Conservation (phyloP, 2,329 filamentous ascomycete genomes). For the Trichophyton benhamiae region DNA sequence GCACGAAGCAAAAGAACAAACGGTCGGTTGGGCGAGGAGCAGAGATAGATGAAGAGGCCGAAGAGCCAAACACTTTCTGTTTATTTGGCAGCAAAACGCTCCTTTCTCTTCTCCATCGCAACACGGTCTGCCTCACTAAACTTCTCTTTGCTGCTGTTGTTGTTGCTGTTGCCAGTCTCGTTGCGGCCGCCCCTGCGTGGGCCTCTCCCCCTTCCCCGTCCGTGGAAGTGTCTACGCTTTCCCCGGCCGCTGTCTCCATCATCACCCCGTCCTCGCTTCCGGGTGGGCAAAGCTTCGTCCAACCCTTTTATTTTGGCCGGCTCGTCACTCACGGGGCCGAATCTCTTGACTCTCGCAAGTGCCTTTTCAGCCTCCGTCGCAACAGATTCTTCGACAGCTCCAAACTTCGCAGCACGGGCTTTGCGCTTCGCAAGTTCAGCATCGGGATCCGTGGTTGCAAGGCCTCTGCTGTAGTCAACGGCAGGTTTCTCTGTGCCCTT, state of each 20-base stretch:
- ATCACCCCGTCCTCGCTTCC: constrained; percentile 31
- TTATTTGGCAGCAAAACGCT: constrained; percentile 27
- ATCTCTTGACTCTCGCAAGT: constrained; percentile 36
- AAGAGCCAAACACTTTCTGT: background rate
- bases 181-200: constrained; percentile 9
- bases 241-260: constrained; percentile 27
- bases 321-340: constrained; percentile 25
- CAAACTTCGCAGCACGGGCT: constrained; percentile 39
- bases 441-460: constrained; percentile 34
- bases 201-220: constrained; percentile 15
- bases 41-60: background rate
- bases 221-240: constrained; percentile 28
- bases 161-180: background rate
- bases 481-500: constrained; percentile 20
- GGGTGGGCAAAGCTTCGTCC: constrained; percentile 34
- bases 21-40: background rate
- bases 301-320: constrained; percentile 28
- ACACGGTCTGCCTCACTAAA: constrained; percentile 31
- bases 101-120: constrained; percentile 38
- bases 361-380: constrained; percentile 34
- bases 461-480: constrained; percentile 30
- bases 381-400: constrained; percentile 31
- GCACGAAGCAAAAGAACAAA: background rate
- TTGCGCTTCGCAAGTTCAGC: constrained; percentile 38
- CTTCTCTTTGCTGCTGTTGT: constrained; percentile 1